phyloP scores from a whole-genome alignment of 371 early-diverging fungal species.

The Rhizopus delemar region DNA sequence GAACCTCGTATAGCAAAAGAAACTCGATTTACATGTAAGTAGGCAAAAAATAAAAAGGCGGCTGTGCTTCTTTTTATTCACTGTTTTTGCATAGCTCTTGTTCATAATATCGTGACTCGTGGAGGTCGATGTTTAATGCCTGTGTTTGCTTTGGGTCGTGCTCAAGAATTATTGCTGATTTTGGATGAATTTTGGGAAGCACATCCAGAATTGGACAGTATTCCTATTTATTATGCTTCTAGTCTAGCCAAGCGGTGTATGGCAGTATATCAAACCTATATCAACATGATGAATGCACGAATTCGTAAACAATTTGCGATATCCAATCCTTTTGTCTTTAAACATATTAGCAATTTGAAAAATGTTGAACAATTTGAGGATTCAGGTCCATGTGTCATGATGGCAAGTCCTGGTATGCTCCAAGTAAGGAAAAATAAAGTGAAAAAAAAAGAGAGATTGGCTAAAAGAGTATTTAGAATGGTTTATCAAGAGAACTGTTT shows the following conservation, averaged over 20 bases:
- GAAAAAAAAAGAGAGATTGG: neutral
- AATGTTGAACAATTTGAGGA: conserved; percentile 97
- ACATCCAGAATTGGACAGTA: conserved; percentile 90
- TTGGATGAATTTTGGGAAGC: conserved; percentile 99
- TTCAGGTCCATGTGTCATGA: conserved; percentile 98
- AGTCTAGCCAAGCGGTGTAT: conserved; percentile 98
- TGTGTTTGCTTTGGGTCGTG: conserved; percentile 98
- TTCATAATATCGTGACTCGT: conserved; percentile 92
- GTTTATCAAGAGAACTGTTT: conserved; percentile 96
- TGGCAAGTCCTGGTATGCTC: conserved; percentile 99
- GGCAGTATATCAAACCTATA: conserved; percentile 98
- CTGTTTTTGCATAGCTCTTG: conserved; percentile 46
- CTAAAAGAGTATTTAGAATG: conserved; percentile 57
- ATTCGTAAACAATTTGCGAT: conserved; percentile 92
- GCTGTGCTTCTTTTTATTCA: neutral
- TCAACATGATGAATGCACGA: conserved; percentile 99
- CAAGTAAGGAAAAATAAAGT: conserved; percentile 60
- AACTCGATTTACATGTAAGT: conserved; percentile 82
- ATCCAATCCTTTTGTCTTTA: conserved; percentile 98
- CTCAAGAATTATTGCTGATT: conserved; percentile 98
- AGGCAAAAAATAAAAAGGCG: neutral
- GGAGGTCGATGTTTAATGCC: conserved; percentile 99
- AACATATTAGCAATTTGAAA: conserved; percentile 94
- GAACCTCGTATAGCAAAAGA: conserved; percentile 97
- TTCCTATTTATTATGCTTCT: conserved; percentile 99